These are phyloP conservation scores for Phaseolus lunatus DNA, from an alignment of 306 rosid species.

Conservation along the genomic window DNA sequence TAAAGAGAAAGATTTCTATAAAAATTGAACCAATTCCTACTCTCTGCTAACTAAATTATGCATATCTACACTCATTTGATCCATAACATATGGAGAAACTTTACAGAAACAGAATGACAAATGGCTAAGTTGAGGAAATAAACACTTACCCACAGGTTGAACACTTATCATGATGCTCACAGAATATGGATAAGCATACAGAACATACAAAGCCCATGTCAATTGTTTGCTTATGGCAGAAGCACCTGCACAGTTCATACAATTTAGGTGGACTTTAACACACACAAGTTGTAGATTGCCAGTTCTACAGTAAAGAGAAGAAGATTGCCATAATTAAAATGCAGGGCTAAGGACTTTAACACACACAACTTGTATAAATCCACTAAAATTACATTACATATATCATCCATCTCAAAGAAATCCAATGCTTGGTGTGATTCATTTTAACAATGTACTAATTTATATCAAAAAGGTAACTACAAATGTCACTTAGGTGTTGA, in stretches of 20 bases:
- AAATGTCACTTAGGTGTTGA: slow-evolving; percentile 9
- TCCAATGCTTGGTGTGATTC: slow-evolving; percentile 9
- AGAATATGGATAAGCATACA: slow-evolving; percentile 95
- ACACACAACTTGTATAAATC: slow-evolving; percentile 10
- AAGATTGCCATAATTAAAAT: slow-evolving; percentile 2
- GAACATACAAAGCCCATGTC: slow-evolving; percentile 97
- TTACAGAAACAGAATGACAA: slow-evolving; percentile 16
- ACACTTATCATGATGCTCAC: slow-evolving; percentile 95
- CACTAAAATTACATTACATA: slow-evolving; percentile 14
- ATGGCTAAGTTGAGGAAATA: slow-evolving; percentile 8
- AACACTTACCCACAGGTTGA: slow-evolving; percentile 95
- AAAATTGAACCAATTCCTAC: slow-evolving; percentile 13
- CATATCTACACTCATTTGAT: slow-evolving; percentile 25
- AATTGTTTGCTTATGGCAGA: slow-evolving; percentile 96
- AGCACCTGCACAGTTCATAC: slow-evolving; percentile 79
- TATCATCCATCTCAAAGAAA: slow-evolving; percentile 3
- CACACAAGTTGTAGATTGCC: not conserved
- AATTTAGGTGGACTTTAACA: not conserved
- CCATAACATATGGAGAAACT: slow-evolving; percentile 17
- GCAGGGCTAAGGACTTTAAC: slow-evolving; percentile 1
- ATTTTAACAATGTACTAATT: slow-evolving; percentile 22
- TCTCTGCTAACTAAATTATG: slow-evolving; percentile 17
- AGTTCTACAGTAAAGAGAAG: slow-evolving; percentile 21
- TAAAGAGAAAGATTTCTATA: slow-evolving; percentile 22
- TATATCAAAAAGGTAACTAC: not conserved